Conservation (phyloP, 2,329 filamentous ascomycete genomes). For the Teratosphaeria zuluensis region DNA sequence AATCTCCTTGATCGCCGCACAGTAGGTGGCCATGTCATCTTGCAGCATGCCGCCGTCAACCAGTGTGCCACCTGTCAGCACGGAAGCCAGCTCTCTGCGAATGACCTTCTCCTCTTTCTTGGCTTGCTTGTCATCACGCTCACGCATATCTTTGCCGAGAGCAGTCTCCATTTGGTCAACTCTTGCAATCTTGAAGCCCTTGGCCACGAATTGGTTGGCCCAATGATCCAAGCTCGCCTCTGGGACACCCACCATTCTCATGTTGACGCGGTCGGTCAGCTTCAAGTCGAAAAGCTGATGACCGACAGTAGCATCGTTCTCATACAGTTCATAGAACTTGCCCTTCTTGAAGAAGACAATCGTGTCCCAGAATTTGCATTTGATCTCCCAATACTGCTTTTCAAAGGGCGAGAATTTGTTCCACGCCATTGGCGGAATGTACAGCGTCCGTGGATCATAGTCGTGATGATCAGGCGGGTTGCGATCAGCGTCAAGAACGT, state of each 20-base stretch:
- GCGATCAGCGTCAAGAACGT: constrained; percentile 73
- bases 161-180: constrained; percentile 97
- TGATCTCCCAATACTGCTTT: constrained; percentile 99
- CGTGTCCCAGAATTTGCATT: constrained; percentile 94
- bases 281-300: constrained; percentile 97
- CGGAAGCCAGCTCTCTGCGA: constrained; percentile 76
- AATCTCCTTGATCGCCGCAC: constrained; percentile 74
- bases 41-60: constrained; percentile 96
- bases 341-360: constrained; percentile 99
- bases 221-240: constrained; percentile 93
- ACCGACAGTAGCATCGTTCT: constrained; percentile 92
- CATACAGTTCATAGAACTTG: constrained; percentile 97
- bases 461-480: constrained; percentile 72
- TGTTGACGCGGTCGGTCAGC: constrained; percentile 94
- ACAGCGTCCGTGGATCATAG: constrained; percentile 85
- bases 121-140: constrained; percentile 55
- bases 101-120: constrained; percentile 85
- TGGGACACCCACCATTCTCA: constrained; percentile 98
- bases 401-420: constrained; percentile 84
- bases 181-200: constrained; percentile 92
- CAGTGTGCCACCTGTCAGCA: constrained; percentile 83
- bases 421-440: constrained; percentile 73
- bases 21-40: constrained; percentile 94
- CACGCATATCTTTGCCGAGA: constrained; percentile 96
- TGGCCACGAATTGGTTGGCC: constrained; percentile 97